Conservation (phyloP, 306 rosid genomes). For the Acacia melanoxylon region DNA sequence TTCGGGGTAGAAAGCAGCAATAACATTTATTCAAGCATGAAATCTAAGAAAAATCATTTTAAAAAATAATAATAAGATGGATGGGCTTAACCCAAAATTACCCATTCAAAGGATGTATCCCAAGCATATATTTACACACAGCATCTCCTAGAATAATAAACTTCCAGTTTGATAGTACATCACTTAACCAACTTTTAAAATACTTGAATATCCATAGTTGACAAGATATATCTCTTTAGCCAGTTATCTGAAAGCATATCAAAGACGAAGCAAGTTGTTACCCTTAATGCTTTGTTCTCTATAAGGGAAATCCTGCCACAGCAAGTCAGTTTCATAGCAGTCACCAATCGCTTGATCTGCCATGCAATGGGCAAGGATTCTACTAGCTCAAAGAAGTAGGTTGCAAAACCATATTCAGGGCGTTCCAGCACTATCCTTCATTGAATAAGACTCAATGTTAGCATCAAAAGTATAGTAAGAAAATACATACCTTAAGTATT, state of each 20-base stretch:
- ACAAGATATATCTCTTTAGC: not conserved
- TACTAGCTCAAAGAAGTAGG: conserved; percentile 89
- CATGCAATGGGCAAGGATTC: conserved; percentile 67
- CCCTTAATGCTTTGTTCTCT: conserved; percentile 74
- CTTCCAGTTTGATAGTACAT: not conserved
- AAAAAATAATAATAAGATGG: not conserved
- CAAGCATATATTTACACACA: not conserved
- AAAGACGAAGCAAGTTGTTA: conserved; percentile 38
- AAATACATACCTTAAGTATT: conserved; percentile 20
- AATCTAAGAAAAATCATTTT: not conserved
- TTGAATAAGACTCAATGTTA: conserved; percentile 28
- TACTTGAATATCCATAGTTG: conserved; percentile 13
- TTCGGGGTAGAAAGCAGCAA: not conserved
- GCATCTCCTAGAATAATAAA: not conserved
- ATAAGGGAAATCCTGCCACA: conserved; percentile 80
- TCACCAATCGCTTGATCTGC: conserved; percentile 93
- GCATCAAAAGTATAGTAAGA: conserved; percentile 23
- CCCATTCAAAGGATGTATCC: not conserved
- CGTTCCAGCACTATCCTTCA: conserved; percentile 94
- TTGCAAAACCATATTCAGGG: conserved; percentile 94
- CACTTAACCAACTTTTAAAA: not conserved
- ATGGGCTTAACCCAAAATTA: not conserved
- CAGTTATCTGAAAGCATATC: not conserved
- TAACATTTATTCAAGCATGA: not conserved
- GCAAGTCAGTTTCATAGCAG: conserved; percentile 74